These are phyloP conservation scores for Xylariaceae sp. DNA, from an alignment of 2,329 filamentous ascomycete genomes.

Conservation along the genomic window DNA sequence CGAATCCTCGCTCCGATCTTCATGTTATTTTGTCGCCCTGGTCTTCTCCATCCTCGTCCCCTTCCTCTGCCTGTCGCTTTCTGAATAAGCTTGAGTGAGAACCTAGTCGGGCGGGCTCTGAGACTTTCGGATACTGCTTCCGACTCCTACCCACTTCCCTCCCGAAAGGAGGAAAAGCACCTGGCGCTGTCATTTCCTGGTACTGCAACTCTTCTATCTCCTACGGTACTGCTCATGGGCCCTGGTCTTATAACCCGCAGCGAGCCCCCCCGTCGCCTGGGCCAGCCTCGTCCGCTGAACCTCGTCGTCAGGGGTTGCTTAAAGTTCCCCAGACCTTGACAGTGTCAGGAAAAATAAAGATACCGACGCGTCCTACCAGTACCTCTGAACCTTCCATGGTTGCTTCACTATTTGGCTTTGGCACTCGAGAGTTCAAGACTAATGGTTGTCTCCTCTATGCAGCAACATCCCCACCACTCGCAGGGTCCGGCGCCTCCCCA, in stretches of 20 bases:
- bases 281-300: slow-evolving; percentile 27
- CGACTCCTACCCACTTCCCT: slow-evolving; percentile 25
- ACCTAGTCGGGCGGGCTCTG: slow-evolving; percentile 29
- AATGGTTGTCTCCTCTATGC: slow-evolving; percentile 55
- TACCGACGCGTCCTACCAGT: slow-evolving; percentile 42
- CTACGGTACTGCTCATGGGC: slow-evolving; percentile 20
- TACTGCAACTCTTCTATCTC: slow-evolving; percentile 24
- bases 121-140: slow-evolving; percentile 30
- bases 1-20: slow-evolving; percentile 23
- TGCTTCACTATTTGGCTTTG: slow-evolving; percentile 26
- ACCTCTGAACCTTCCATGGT: slow-evolving; percentile 32
- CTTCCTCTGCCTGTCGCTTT: slow-evolving; percentile 17
- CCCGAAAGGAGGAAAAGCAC: slow-evolving; percentile 22
- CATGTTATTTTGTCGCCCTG: slow-evolving; percentile 19
- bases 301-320: slow-evolving; percentile 38
- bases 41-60: slow-evolving; percentile 14
- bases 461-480: slow-evolving; percentile 70
- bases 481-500: slow-evolving; percentile 62
- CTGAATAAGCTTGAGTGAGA: slow-evolving; percentile 20
- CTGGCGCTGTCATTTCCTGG: slow-evolving; percentile 24
- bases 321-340: slow-evolving; percentile 36
- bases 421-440: slow-evolving; percentile 32
- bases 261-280: slow-evolving; percentile 22
- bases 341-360: slow-evolving; percentile 41
- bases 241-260: slow-evolving; percentile 25